Base-by-base conservation (phyloP, 345 rosid genomes). In the Schrenkiella parvula region DNA sequence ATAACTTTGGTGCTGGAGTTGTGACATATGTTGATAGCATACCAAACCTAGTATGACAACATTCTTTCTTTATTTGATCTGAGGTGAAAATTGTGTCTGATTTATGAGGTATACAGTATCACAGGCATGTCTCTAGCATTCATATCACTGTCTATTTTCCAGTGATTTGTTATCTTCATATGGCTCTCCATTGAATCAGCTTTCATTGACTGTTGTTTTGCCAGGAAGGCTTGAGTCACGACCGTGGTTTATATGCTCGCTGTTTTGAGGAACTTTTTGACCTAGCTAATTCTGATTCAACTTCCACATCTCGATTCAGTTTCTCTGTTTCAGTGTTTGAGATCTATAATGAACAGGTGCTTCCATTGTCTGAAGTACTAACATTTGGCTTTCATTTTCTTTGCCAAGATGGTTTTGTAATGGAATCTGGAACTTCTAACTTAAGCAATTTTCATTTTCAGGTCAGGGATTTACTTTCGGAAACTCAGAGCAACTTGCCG, bases 181-280 rank as follows among this genome's bases (percentile, higher is more conserved):
- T 75, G 56, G 48, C 63, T 67, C 29, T 47, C 38, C 1, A 2
- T 44, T 75, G 37, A 66, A 74, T 58, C 61, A 32, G n/a, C 7
- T 52, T 53, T 66, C n/a, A 34, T 64, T 70, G 43, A 73, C 64
- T 78, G 42, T 32, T 72, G 71, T 70, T 76, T 66, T 73, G 42
- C 42, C 90, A 95, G 99, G 96, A 91, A 86, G 99, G 99, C 73
- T 83, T 87, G 62, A 82, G 81, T 80, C 90, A 95, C 64, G 99
- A 95, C 78, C 95, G 97, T 71, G 99, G 99, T 74, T 82, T 95
- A 70, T 88, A 87, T 88, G 89, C 95, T 74, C 96, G 96, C 44
- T 91, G 96, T 84, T 95, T 89, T 65, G 99, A 95, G 86, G 99
- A 95, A 75, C 78, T 95, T 71, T 91, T 89, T 58, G 99, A 95